phyloP scores from a whole-genome alignment of 75 land plant species.

The Pinus albicaulis region DNA sequence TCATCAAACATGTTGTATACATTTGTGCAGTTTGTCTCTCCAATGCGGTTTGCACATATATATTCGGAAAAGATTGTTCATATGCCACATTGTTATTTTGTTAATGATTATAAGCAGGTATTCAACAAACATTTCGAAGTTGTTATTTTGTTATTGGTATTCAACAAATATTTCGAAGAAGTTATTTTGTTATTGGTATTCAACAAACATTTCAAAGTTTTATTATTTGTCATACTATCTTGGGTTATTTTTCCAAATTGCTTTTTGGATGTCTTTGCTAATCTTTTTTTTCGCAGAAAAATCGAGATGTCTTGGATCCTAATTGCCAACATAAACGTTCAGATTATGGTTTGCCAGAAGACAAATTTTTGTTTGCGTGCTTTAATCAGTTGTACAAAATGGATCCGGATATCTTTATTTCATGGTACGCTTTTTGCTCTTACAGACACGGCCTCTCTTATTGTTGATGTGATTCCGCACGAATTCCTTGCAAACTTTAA shows the following conservation, averaged over 20 bases:
- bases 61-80: constrained; percentile 98
- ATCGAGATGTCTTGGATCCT: constrained; percentile 84
- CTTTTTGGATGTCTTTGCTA: neutral
- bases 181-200: too few relatives aligned
- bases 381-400: constrained; percentile 99
- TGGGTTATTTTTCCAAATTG: neutral
- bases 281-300: constrained; percentile 63
- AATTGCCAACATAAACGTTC: constrained; percentile 72
- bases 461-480: neutral
- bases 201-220: too few relatives aligned
- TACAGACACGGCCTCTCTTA: neutral
- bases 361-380: constrained; percentile 94
- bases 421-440: constrained; percentile 57
- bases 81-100: constrained; percentile 99
- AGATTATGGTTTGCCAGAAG: constrained; percentile 94
- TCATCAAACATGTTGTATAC: neutral
- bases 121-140: neutral
- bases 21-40: constrained; percentile 89
- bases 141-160: too few relatives aligned
- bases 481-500: neutral
- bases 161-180: too few relatives aligned
- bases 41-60: constrained; percentile 66
- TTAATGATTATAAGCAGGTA: constrained; percentile 99
- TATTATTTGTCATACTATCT: neutral
- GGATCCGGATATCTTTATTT: constrained; percentile 91